Percentiles rank a stretch among this genome's conserved stretches.
These are phyloP conservation scores for Apiospora pterosperma DNA, from an alignment of 2,329 filamentous ascomycete species.

Conservation along the genomic window DNA sequence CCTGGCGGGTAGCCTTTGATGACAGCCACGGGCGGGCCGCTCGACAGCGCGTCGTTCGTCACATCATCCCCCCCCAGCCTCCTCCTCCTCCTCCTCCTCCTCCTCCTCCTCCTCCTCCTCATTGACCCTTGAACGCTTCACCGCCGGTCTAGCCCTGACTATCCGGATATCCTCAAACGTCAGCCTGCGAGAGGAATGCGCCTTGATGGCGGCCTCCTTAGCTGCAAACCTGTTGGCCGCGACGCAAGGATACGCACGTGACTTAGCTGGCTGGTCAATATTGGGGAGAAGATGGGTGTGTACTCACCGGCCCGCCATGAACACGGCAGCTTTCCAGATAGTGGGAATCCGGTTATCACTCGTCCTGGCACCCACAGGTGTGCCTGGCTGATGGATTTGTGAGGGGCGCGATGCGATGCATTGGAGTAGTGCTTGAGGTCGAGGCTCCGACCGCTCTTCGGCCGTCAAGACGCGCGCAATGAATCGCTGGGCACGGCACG, in stretches of 20 bases:
- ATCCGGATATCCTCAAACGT: constrained; percentile 61
- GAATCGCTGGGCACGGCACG: constrained; percentile 39
- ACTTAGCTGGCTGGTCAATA: not conserved
- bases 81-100: not conserved
- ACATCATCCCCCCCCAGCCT: constrained; percentile 14
- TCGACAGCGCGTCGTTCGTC: constrained; percentile 19
- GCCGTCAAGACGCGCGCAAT: constrained; percentile 44
- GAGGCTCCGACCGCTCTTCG: constrained; percentile 1
- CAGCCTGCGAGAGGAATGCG: constrained; percentile 55
- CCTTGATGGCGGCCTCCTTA: constrained; percentile 74
- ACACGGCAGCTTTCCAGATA: constrained; percentile 34
- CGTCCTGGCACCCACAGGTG: not conserved
- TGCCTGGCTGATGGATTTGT: not conserved
- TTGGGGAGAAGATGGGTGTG: not conserved
- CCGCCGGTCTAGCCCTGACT: not conserved
- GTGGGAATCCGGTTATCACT: not conserved
- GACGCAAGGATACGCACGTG: too few species aligned
- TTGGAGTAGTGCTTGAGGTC: not conserved
- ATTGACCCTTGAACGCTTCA: not conserved
- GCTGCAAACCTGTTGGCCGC: constrained; percentile 59
- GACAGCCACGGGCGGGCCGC: constrained; percentile 42
- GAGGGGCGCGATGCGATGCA: not conserved
- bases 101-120: not conserved
- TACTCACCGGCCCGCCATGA: constrained; percentile 42
- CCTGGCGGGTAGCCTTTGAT: constrained; percentile 26